Percentiles rank a stretch among this genome's conserved stretches.
These are phyloP conservation scores for Microdochium nivale DNA, from an alignment of 2,329 filamentous ascomycete genomes.

Conservation along the genomic window DNA sequence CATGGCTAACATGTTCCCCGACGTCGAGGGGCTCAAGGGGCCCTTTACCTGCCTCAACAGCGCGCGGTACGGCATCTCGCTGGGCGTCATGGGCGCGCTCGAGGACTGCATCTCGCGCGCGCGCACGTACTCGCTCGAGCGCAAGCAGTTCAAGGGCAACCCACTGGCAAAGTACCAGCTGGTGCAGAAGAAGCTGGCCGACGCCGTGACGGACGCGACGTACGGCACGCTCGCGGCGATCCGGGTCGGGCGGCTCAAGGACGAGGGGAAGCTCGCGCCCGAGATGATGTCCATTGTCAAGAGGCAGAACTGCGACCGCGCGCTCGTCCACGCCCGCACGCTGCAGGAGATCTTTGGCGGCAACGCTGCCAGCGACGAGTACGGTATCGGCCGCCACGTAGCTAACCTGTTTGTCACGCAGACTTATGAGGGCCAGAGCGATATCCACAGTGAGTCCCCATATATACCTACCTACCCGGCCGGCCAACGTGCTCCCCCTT, in stretches of 20 bases:
- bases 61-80: slow-evolving; percentile 86
- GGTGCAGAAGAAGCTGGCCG: slow-evolving; percentile 94
- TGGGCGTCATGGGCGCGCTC: slow-evolving; percentile 86
- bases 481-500: too few relatives aligned
- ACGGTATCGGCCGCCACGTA: slow-evolving; percentile 88
- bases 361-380: slow-evolving; percentile 97
- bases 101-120: slow-evolving; percentile 83
- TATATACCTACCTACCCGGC: too few relatives aligned
- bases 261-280: slow-evolving; percentile 75
- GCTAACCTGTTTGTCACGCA: slow-evolving; percentile 95
- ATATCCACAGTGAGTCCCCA: slow-evolving; percentile 75
- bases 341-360: slow-evolving; percentile 96
- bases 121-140: slow-evolving; percentile 79
- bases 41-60: slow-evolving; percentile 94
- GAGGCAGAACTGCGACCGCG: slow-evolving; percentile 92
- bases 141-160: slow-evolving; percentile 94
- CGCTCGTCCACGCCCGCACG: slow-evolving; percentile 67
- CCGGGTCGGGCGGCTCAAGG: slow-evolving; percentile 89
- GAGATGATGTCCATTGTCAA: slow-evolving; percentile 99
- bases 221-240: slow-evolving; percentile 85
- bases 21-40: slow-evolving; percentile 76
- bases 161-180: slow-evolving; percentile 94
- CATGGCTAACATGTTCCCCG: slow-evolving; percentile 87
- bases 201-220: slow-evolving; percentile 82
- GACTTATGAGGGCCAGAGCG: slow-evolving; percentile 96